These are phyloP conservation scores for Russula griseocarnosa DNA, from an alignment of 768 basidiomycete species.

Conservation along the genomic window DNA sequence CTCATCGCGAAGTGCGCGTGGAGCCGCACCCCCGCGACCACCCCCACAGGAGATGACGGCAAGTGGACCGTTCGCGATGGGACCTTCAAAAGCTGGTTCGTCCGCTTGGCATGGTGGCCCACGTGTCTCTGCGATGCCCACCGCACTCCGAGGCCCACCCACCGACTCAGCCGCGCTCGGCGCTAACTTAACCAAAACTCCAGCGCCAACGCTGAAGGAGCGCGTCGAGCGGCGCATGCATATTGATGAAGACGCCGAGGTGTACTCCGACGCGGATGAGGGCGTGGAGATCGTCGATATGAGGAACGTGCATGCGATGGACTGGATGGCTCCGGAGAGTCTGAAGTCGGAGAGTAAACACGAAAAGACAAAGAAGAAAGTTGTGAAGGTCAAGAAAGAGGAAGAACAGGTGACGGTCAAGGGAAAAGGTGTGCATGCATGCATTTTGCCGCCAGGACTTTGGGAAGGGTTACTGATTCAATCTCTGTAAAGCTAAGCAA, in stretches of 20 bases:
- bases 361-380: slow-evolving; percentile 36
- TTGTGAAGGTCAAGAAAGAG: slow-evolving; percentile 43
- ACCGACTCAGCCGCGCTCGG: slow-evolving; percentile 41
- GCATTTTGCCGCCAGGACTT: neutral
- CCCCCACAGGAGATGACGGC: slow-evolving; percentile 71
- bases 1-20: slow-evolving; percentile 48
- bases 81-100: slow-evolving; percentile 64
- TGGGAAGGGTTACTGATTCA: neutral
- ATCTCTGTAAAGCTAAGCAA: slow-evolving; percentile 15
- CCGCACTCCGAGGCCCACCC: slow-evolving; percentile 40
- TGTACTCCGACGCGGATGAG: slow-evolving; percentile 83
- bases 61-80: slow-evolving; percentile 85
- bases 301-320: slow-evolving; percentile 70
- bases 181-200: slow-evolving; percentile 47
- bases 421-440: slow-evolving; percentile 35
- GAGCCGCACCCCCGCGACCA: slow-evolving; percentile 41
- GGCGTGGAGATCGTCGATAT: slow-evolving; percentile 86
- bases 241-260: slow-evolving; percentile 53
- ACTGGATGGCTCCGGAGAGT: slow-evolving; percentile 86
- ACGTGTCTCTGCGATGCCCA: slow-evolving; percentile 54
- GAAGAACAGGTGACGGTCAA: slow-evolving; percentile 34
- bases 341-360: slow-evolving; percentile 48
- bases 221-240: slow-evolving; percentile 31
- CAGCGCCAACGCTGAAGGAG: slow-evolving; percentile 49
- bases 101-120: slow-evolving; percentile 50